Percentiles rank a stretch among this genome's conserved stretches.
Evolutionary conservation across 257 asterid genomes (phyloP).

Genomic region (Solanum pinnatisectum): DNA sequence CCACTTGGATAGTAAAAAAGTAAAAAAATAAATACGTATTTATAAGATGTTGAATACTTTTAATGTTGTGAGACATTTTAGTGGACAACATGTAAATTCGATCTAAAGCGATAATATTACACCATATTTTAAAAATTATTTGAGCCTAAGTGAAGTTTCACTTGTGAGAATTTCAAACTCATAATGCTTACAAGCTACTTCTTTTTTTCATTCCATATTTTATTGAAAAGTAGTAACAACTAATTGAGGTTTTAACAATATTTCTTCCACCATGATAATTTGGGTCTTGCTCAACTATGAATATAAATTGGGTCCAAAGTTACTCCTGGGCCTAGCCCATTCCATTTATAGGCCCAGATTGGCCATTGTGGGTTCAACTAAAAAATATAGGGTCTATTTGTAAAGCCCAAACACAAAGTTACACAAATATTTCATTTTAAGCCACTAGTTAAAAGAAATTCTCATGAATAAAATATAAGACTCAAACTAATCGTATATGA

Average conservation of each 20-base stretch:
- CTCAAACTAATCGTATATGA: no score
- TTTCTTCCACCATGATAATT: background rate
- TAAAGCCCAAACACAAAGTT: background rate
- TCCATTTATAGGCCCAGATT: background rate
- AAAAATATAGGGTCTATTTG: background rate
- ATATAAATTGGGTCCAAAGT: background rate
- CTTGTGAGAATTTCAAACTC: background rate
- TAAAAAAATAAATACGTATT: no score
- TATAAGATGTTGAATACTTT: background rate
- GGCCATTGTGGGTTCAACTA: background rate
- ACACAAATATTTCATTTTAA: no score
- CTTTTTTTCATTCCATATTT: background rate
- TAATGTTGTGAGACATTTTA: background rate
- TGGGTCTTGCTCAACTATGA: background rate
- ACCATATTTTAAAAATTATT: background rate
- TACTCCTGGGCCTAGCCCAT: background rate
- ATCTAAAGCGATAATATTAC: background rate
- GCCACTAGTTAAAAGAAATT: background rate
- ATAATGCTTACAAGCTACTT: background rate
- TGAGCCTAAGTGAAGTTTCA: background rate
- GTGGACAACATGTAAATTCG: background rate
- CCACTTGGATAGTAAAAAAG: background rate
- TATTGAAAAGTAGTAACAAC: background rate
- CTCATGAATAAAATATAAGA: no score
- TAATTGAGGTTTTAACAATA: background rate